Base-by-base conservation (phyloP, 108 stramenopile species). In the Seminavis robusta region DNA sequence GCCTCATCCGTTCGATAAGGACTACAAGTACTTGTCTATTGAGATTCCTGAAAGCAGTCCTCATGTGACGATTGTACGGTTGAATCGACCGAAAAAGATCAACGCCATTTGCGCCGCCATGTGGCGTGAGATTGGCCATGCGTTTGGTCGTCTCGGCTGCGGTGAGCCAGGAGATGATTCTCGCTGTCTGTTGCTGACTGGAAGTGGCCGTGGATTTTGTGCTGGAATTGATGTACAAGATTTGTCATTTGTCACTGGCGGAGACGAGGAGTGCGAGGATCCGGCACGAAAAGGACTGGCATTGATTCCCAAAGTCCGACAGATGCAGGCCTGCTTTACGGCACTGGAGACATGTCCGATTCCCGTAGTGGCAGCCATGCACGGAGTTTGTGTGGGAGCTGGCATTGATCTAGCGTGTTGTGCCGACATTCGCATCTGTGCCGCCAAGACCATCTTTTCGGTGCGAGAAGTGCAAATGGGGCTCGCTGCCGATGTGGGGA, bases 401-500 rank as follows among this genome's bases (percentile, higher is more conserved):
- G 88, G 84, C 4, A 48, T 90, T 10, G 88, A 90, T 61, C 37
- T 90, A 38, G 56, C 51, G 9, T 80, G 74, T 52, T 79, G 69
- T 46, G 79, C 81, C 17, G 84, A 90, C 58, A 69, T 90, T 24
- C 76, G 88, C 23, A 46, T 85, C 8, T 81, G 77, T 31, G 61
- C 81, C 20, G 52, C 67, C 8, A 61, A 63, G 37, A 61, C 82
- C 26, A 63, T 19, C 3, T 90, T 86, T 70, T 72, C 77, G 29
- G 73, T 86, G 0, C 48, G 81, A 21, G 88, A 90, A 61, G 84
- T 77, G 13, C 36, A 75, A 54, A 47, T 90, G 24, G 88, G 88
- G 1, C 47, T 90, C 19, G 88, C 88, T 8, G 88, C 88, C 16
- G 88, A 90, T 54, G 81, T 90, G 3, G 88, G 88, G 15, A 90